Base-by-base conservation (phyloP, 768 basidiomycete species). In the Rhodotorula toruloides region DNA sequence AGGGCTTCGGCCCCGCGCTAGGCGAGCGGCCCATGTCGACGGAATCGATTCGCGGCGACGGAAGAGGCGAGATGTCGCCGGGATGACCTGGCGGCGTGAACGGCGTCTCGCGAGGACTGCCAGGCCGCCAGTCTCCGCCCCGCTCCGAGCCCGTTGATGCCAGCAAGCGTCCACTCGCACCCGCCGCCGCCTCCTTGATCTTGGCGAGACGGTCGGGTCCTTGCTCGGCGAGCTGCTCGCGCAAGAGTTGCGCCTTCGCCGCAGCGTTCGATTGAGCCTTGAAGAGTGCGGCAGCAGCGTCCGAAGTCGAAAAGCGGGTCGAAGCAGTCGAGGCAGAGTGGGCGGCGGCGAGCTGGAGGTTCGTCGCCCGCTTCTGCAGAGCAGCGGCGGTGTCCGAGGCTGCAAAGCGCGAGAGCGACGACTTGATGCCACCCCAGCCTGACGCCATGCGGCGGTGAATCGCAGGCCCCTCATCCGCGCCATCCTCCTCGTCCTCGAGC, bases 301-400 rank as follows among this genome's bases (percentile, higher is more conserved):
- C 67, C 22, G 61, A 63, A 4, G 60, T 57, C n/a, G 39, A 36
- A 12, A 66, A 43, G 14, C 65, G 59, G 11, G 48, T n/a, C 22
- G 47, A 43, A 6, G 65, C 60, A 6, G n/a, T 40, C 34, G 65
- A 52, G 1, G 65, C 43, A 4, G 65, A 47, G 7, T 44, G 22
- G 1, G 55, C 65, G 3, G 65, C 65, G 10, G 65, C 65, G 47
- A 71, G 49, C 32, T 66, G 57, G 25, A 71, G 49, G 49, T 71
- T 71, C 1, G 70, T 71, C 44, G 65, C 61, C 8, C 58, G 58
- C 52, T 67, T 71, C 22, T 31, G 37, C 6, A 67, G 62, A 1
- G 36, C 25, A 17, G 70, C 70, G 21, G 65, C 70, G 6, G 58
- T 36, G 58, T 71, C 70, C 22, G 68, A 70, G 9, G 50, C 27